Evolutionary conservation across 192 early-diverging fungal genomes (phyloP).

Genomic region (Coemansia aciculifera): DNA sequence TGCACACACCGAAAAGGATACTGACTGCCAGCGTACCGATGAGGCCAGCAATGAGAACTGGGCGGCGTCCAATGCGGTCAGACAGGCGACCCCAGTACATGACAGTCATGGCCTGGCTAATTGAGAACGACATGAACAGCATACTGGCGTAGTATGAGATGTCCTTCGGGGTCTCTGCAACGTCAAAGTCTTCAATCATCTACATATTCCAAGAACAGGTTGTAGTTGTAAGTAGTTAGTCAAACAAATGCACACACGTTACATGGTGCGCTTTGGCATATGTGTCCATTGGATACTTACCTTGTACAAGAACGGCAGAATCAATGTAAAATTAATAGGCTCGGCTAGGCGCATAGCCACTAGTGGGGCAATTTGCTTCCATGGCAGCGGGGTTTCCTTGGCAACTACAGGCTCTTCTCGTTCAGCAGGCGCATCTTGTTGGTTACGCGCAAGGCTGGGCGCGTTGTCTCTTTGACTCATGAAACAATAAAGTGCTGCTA

Average conservation of each 20-base stretch:
- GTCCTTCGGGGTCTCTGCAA: constrained; percentile 69
- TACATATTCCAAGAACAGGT: background rate
- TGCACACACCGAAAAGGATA: constrained; percentile 68
- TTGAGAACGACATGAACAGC: constrained; percentile 50
- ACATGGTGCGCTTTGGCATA: background rate
- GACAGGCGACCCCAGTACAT: constrained; percentile 73
- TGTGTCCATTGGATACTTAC: background rate
- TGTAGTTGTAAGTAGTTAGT: background rate
- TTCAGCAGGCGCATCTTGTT: background rate
- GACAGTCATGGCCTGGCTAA: constrained; percentile 51
- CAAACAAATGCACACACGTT: background rate
- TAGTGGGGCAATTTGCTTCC: constrained; percentile 31
- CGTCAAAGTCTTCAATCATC: constrained; percentile 34
- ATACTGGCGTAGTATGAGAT: constrained; percentile 71
- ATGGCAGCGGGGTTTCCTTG: constrained; percentile 53
- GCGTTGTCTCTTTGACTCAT: background rate
- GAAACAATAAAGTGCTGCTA: background rate
- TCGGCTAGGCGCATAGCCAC: constrained; percentile 57
- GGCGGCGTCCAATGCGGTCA: constrained; percentile 77
- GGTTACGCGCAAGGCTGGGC: background rate
- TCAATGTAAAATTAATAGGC: constrained; percentile 71
- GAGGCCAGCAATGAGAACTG: constrained; percentile 73
- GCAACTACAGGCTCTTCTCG: background rate
- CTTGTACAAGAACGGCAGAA: constrained; percentile 60
- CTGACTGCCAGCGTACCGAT: constrained; percentile 68